phyloP scores from a whole-genome alignment of 345 rosid species.

The Xanthoceras sorbifolium region DNA sequence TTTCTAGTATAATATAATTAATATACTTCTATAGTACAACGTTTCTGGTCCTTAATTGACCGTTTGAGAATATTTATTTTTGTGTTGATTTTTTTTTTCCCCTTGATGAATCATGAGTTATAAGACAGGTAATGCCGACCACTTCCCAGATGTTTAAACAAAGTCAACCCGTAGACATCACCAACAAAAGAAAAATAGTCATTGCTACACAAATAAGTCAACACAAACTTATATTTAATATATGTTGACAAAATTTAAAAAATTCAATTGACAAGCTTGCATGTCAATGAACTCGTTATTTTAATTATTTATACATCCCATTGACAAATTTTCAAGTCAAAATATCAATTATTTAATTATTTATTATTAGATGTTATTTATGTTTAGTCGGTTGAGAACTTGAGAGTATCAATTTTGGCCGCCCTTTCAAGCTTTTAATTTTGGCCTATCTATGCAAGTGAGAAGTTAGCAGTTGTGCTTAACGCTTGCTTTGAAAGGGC shows the following conservation, averaged over 20 bases:
- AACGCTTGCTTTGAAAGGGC: background rate
- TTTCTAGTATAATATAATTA: background rate
- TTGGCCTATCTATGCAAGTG: background rate
- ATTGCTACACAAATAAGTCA: background rate
- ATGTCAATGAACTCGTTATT: background rate
- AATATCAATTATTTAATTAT: background rate
- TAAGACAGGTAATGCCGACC: background rate
- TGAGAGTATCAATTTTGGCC: background rate
- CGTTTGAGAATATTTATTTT: too few relatives aligned
- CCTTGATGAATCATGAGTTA: background rate
- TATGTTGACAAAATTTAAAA: background rate
- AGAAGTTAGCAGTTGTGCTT: background rate
- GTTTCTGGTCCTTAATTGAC: background rate
- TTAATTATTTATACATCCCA: background rate
- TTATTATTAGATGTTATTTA: background rate
- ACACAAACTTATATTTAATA: background rate
- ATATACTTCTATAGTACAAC: background rate
- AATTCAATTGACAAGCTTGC: background rate
- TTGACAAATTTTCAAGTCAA: slow-evolving; percentile 1
- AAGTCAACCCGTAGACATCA: background rate
- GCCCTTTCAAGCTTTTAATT: too few relatives aligned
- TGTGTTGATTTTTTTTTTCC: background rate
- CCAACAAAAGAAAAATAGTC: background rate
- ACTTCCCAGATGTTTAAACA: background rate
- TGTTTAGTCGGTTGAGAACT: background rate